These are phyloP conservation scores for Dalbergia cochinchinensis DNA, from an alignment of 306 rosid species.

Conservation along the genomic window DNA sequence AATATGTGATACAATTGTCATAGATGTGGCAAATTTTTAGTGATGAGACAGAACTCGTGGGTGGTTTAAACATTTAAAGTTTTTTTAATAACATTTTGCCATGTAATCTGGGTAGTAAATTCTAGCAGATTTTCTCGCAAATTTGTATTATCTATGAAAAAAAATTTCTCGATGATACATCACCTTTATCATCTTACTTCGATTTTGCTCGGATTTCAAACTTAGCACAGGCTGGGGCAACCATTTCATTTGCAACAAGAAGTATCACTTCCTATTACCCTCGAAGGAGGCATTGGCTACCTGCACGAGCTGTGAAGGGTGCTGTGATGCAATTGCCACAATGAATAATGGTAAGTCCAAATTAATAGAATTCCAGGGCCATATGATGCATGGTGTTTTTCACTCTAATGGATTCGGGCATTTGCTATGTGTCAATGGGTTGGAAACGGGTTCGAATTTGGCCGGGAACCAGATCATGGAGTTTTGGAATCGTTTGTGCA, in stretches of 20 bases:
- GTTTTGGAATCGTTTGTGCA: conserved; percentile 88
- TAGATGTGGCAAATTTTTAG: too few species aligned
- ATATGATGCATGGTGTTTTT: conserved; percentile 85
- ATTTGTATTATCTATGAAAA: too few species aligned
- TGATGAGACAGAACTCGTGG: too few species aligned
- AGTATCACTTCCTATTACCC: conserved; percentile 84
- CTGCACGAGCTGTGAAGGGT: conserved; percentile 54
- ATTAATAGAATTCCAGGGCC: conserved; percentile 60
- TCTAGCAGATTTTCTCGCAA: too few species aligned
- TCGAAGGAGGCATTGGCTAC: conserved; percentile 71
- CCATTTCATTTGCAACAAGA: conserved; percentile 84
- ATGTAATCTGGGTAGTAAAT: too few species aligned
- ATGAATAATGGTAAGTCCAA: conserved; percentile 56
- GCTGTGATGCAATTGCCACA: conserved; percentile 43
- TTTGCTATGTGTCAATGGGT: conserved; percentile 80
- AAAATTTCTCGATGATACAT: neutral
- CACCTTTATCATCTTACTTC: neutral
- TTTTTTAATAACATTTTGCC: too few species aligned
- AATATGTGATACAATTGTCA: too few species aligned
- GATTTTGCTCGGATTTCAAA: conserved; percentile 24
- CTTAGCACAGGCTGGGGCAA: conserved; percentile 79
- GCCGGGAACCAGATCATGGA: conserved; percentile 72
- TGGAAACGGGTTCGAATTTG: conserved; percentile 75
- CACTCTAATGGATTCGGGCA: conserved; percentile 93
- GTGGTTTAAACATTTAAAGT: too few species aligned